Base-by-base conservation (phyloP, 768 basidiomycete genomes). In the Leccinum olivaceopallidum region DNA sequence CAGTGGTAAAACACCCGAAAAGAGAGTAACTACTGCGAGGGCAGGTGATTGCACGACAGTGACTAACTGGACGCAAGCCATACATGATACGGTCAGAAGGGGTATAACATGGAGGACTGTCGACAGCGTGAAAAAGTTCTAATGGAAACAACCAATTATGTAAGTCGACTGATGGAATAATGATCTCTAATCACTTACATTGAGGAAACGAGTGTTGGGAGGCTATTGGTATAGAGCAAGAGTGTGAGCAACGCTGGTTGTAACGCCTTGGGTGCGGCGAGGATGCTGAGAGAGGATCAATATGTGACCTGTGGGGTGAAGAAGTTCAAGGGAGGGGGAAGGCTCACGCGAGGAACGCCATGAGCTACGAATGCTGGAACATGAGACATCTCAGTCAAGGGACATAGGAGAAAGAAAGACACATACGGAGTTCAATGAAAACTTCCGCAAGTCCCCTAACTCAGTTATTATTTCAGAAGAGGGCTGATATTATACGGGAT, bases 141-240 rank as follows among this genome's bases (percentile, higher is more conserved):
- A 2, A 49, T 2, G 30, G 34, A 13, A 14, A 3, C 14, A 42
- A 47, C 20, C 44, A 39, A 30, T 30, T 30, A 30, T 30, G 48
- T 18, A 3, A 14, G 47, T 24, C 24, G 24, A 24, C 24, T 24
- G 22, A 28, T 16, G 22, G 51, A 12, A 22, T 13, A 16, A 39
- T 7, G 3, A 39, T 32, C 32, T 32, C 10, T 6, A 14, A 39
- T 16, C 14, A 6, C 32, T 36, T 53, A 69, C 71, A 0, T 56
- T 42, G n/a, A 65, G 20, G 39, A 59, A 58, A 37, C 62, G 57
- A 7, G 53, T 10, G 20, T 36, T 13, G 36, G 36, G 36, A 36
- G 36, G 36, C 6, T 71, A 55, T 69, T 64, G 10, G 67, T 72
- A 37, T 69, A 73, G 4, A 69, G 53, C 9, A 73, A 51, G 10